Conservation (phyloP, 2,329 filamentous ascomycete genomes). For the Aschersonia sp. region DNA sequence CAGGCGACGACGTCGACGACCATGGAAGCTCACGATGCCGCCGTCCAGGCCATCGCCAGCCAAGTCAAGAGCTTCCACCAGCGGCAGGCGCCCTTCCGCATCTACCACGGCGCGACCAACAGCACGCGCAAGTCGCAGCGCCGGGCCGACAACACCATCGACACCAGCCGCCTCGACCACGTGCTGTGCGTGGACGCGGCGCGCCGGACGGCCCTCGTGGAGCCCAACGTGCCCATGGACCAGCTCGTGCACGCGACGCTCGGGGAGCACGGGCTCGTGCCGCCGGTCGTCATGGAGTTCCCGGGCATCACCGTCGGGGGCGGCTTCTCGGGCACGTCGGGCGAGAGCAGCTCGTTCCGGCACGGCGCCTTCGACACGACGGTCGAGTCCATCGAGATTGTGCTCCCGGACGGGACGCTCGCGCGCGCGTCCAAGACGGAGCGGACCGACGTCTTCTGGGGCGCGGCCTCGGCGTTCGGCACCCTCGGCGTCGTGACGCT, state of each 20-base stretch:
- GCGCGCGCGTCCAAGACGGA: slow-evolving; percentile 37
- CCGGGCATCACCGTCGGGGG: slow-evolving; percentile 59
- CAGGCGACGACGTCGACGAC: neutral
- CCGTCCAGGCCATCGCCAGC: slow-evolving; percentile 27
- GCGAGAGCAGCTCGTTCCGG: slow-evolving; percentile 54
- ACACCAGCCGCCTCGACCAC: slow-evolving; percentile 49
- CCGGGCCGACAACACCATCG: slow-evolving; percentile 40
- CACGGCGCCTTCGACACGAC: slow-evolving; percentile 52
- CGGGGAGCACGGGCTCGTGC: slow-evolving; percentile 37
- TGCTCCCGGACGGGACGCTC: slow-evolving; percentile 45
- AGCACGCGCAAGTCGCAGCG: slow-evolving; percentile 48
- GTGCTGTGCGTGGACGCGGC: slow-evolving; percentile 45
- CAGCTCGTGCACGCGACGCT: slow-evolving; percentile 42
- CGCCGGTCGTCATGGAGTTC: slow-evolving; percentile 57
- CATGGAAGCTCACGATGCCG: slow-evolving; percentile 25
- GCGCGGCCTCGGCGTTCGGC: slow-evolving; percentile 50
- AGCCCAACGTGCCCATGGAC: slow-evolving; percentile 60
- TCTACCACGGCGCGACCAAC: slow-evolving; percentile 66
- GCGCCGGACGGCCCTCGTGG: slow-evolving; percentile 44
- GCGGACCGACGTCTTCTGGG: slow-evolving; percentile 46
- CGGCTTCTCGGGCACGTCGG: slow-evolving; percentile 51
- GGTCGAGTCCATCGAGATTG: slow-evolving; percentile 47
- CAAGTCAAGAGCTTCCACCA: slow-evolving; percentile 29
- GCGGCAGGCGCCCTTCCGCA: slow-evolving; percentile 44
- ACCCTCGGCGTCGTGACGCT: slow-evolving; percentile 53